Base-by-base conservation (phyloP, 257 asterid genomes). In the Eustoma russellianum region DNA sequence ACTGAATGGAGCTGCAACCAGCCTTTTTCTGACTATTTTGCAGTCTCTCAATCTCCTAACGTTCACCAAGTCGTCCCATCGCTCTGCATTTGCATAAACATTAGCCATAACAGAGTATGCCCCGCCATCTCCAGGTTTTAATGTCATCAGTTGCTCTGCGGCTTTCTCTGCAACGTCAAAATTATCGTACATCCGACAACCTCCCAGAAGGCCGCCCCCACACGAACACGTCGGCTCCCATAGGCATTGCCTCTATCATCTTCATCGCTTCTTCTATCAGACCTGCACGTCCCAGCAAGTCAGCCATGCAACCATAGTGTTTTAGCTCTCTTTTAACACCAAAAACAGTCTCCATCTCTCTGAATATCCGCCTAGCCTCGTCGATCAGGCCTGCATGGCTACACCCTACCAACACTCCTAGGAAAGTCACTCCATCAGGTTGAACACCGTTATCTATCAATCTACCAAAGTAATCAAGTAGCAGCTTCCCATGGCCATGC, bases 171-270 rank as follows among this genome's bases (percentile, higher is more conserved):
- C 98, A 15, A 72, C 64, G 58, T 77, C 94, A 10, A 84, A 65
- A 55, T 87, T 61, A 41, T 95, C 92, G 17, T 91, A 95, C 63
- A 74, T 70, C 61, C 83, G 73, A 54, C 96, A 86, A 56, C 98
- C 98, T 30, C 98, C 96, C n/a, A 91, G 92, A 74, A 91, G 57
- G 28, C 95, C 92, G 33, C 96, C 96, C 96, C 98, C 95, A 90
- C 44, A 78, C 89, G 19, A 78, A 90, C 41, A 78, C 85, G 35
- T 86, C 96, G 3, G 94, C 95, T 19, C 57, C 57, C 84, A 79
- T 69, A 4, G 96, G 96, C 96, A 86, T 83, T 13, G 57, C 64
- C 53, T 67, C 67, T 59, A 90, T 83, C 91, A 86, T 75, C 68
- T 73, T 69, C 64, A 57, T 28, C 11, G 96, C 92, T 64, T 90